Evolutionary conservation across 1,284 basidiomycete species (phyloP).

Genomic region (Inonotus hispidus): DNA sequence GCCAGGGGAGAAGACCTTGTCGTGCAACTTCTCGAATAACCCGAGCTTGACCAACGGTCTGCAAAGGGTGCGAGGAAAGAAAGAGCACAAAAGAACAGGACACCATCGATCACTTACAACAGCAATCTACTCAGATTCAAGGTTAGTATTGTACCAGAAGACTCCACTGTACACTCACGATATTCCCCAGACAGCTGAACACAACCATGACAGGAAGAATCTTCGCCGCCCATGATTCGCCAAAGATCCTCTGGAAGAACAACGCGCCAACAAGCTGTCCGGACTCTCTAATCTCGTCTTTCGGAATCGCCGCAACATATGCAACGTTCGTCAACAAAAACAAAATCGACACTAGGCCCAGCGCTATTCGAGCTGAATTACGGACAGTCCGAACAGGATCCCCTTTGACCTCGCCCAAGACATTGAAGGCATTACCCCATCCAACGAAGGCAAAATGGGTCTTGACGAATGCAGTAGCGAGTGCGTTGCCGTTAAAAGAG

Average conservation of each 20-base stretch:
- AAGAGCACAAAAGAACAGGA: not conserved
- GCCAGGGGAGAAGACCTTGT: constrained; percentile 39
- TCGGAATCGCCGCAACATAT: constrained; percentile 35
- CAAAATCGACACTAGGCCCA: constrained; percentile 37
- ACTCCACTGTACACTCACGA: constrained; percentile 27
- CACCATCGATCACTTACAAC: constrained; percentile 19
- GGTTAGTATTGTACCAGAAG: not conserved
- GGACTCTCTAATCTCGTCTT: constrained; percentile 36
- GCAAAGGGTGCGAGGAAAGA: not conserved
- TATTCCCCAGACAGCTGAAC: constrained; percentile 38
- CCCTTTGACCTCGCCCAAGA: constrained; percentile 38
- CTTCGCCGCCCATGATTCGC: constrained; percentile 32
- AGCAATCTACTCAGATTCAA: constrained; percentile 20
- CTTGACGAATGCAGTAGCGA: constrained; percentile 42
- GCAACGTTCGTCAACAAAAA: constrained; percentile 46
- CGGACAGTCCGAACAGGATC: constrained; percentile 39
- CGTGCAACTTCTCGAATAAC: constrained; percentile 37
- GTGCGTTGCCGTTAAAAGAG: constrained; percentile 33
- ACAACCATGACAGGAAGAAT: constrained; percentile 38
- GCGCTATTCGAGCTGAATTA: constrained; percentile 38
- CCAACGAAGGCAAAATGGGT: constrained; percentile 42
- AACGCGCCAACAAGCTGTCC: constrained; percentile 42
- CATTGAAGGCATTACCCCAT: constrained; percentile 41
- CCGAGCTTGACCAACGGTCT: constrained; percentile 41
- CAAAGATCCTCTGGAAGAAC: constrained; percentile 48